Conservation (phyloP, 345 rosid genomes). For the Gossypium ekmanianum region DNA sequence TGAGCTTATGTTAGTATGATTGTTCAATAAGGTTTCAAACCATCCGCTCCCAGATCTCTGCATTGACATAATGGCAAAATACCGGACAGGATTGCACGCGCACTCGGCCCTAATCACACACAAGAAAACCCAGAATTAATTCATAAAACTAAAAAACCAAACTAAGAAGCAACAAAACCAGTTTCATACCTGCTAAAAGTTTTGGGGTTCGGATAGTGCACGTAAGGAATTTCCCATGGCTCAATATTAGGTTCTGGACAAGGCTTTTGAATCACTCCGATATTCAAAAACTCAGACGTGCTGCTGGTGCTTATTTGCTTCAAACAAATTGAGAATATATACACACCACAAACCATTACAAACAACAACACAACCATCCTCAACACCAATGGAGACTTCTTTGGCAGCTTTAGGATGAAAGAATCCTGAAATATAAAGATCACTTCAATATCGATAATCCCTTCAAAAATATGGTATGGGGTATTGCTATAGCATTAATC, state of each 20-base stretch:
- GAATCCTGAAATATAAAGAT: conserved; percentile 49
- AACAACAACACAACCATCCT: conserved; percentile 79
- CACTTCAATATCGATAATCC: background rate
- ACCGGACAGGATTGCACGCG: conserved; percentile 80
- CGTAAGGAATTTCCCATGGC: conserved; percentile 91
- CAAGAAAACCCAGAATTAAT: conserved; percentile 16
- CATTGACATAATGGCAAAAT: conserved; percentile 95
- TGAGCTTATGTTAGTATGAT: conserved; percentile 93
- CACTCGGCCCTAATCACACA: conserved; percentile 74
- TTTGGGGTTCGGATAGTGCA: conserved; percentile 79
- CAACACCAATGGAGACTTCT: conserved; percentile 77
- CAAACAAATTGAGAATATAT: conserved; percentile 75
- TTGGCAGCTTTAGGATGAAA: conserved; percentile 63
- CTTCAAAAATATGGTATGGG: background rate
- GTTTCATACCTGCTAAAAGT: conserved; percentile 66
- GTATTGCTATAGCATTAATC: background rate
- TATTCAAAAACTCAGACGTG: conserved; percentile 42
- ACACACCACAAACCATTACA: conserved; percentile 77
- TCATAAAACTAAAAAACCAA: background rate
- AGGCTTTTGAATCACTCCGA: conserved; percentile 50
- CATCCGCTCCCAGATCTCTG: conserved; percentile 99
- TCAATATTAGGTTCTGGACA: conserved; percentile 75
- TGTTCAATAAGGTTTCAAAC: conserved; percentile 94
- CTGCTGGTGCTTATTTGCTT: conserved; percentile 63
- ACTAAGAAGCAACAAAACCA: background rate